Evolutionary conservation across 805 yeast genomes (phyloP), one percentile per base, ranked within the genome.

Genomic region (Metschnikowia noctiluminum): DNA sequence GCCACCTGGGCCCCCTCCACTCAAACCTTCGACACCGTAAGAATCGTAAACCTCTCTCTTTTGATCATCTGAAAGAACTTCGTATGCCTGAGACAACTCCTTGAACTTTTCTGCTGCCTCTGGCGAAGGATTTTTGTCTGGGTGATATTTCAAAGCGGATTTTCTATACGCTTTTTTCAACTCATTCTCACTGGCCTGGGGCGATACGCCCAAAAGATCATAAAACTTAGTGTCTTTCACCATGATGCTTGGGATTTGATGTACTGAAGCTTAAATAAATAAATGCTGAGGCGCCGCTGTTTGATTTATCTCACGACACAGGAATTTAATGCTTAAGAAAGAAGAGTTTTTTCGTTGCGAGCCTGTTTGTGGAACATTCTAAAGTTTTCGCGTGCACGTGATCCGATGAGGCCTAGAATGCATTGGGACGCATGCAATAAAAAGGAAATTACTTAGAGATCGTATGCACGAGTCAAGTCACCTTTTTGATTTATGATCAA

Each of bases 31-130:
- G 66, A 85, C 86, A 69, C 99, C 99, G 64, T 81, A 89, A 56
- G 80, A 82, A 71, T 94, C 98, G 65, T 92, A 92, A 3, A 85
- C 60, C 35, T 85, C 88, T 75, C 98, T 87, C 76, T 91, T 94
- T 64, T 91, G 87, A 14, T 85, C 74, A 64, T 91, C 97, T 11
- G 89, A 79, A 55, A 92, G 76, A n/a, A 89, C 76, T 70, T 92
- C 98, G 66, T 92, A 78, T 7, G 97, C 97, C 52, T 81, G 81
- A 4, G 92, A 84, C 62, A 89, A 79, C 66, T 89, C 96, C 70
- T 92, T 92, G 71, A 92, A 92, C 72, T 88, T 90, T 65, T 92
- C 98, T 45, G 95, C 94, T 13, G 96, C 97, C 68, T 91, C 98
- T 46, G 87, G 90, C 10, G 56, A 51, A 16, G 59, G 59, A 52